Conservation (phyloP, 495 filamentous ascomycete genomes). For the Endocarpon pusillum region DNA sequence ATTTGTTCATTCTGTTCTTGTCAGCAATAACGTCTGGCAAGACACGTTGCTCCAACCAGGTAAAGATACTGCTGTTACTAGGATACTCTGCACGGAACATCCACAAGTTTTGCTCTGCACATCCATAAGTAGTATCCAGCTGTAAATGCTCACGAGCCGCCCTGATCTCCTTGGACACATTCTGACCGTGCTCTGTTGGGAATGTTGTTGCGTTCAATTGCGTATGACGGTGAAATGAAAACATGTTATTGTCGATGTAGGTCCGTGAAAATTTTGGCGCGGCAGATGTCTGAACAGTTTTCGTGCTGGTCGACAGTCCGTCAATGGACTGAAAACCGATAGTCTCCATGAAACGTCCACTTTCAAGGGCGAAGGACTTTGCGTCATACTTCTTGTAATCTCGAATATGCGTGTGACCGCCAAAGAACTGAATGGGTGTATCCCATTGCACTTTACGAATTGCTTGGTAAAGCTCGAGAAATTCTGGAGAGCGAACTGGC, state of each 20-base stretch:
- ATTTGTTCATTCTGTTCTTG: constrained; percentile 25
- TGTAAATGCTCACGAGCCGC: constrained; percentile 48
- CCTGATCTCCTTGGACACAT: constrained; percentile 56
- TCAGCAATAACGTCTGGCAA: constrained; percentile 45
- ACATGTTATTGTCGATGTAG: constrained; percentile 93
- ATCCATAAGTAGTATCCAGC: constrained; percentile 62
- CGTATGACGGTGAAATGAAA: constrained; percentile 69
- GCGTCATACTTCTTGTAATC: constrained; percentile 70
- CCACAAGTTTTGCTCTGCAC: constrained; percentile 68
- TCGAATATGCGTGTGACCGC: constrained; percentile 79
- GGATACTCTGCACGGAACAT: constrained; percentile 62
- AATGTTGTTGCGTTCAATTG: constrained; percentile 52
- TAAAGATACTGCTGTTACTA: constrained; percentile 52
- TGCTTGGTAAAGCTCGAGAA: constrained; percentile 52
- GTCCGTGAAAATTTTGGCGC: constrained; percentile 47
- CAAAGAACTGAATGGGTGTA: constrained; percentile 83
- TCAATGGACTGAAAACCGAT: constrained; percentile 84
- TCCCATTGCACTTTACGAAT: constrained; percentile 64
- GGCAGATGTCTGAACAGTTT: constrained; percentile 13
- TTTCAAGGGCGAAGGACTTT: constrained; percentile 66
- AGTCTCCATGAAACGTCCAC: constrained; percentile 96
- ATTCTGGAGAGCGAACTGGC: constrained; percentile 62
- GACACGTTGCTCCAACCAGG: constrained; percentile 59
- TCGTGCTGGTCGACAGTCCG: constrained; percentile 34
- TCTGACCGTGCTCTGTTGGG: constrained; percentile 56